Percentiles rank a stretch among this genome's conserved stretches.
These are phyloP conservation scores for Didymellaceae sp. DNA, from an alignment of 2,329 filamentous ascomycete species.

Conservation along the genomic window DNA sequence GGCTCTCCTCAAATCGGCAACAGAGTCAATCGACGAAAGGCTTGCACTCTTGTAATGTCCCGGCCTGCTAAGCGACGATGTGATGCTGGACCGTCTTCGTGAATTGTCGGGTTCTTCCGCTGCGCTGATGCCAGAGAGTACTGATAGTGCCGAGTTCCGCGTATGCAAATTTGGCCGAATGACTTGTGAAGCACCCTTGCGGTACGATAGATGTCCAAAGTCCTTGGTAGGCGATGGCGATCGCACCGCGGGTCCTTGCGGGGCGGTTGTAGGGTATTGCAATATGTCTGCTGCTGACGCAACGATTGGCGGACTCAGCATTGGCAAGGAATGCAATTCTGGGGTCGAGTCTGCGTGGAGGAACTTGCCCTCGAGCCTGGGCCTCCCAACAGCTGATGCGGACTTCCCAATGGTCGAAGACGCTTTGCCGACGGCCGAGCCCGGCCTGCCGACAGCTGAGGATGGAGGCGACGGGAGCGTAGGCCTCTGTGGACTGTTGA, in stretches of 20 bases:
- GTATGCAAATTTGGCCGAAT: conserved; percentile 48
- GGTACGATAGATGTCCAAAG: conserved; percentile 56
- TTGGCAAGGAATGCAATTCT: conserved; percentile 49
- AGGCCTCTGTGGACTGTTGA: conserved; percentile 34
- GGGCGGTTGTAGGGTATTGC: conserved; percentile 17
- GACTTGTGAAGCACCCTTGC: conserved; percentile 58
- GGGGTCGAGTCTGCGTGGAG: conserved; percentile 70
- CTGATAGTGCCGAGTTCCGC: conserved; percentile 42
- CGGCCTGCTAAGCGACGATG: conserved; percentile 35
- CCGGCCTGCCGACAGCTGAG: conserved; percentile 31
- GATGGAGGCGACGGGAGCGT: conserved; percentile 45
- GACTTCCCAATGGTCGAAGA: conserved; percentile 14
- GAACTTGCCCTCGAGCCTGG: conserved; percentile 62
- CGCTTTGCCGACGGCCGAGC: conserved; percentile 5
- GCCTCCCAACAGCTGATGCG: conserved; percentile 20
- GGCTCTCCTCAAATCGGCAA: conserved; percentile 40
- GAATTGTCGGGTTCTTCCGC: conserved; percentile 33
- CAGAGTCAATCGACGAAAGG: conserved; percentile 55
- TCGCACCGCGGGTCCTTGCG: conserved; percentile 33
- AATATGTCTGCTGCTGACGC: conserved; percentile 36
- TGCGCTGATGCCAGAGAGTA: conserved; percentile 36
- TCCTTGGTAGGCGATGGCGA: conserved; percentile 56
- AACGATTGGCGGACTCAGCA: conserved; percentile 40
- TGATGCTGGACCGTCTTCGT: conserved; percentile 43
- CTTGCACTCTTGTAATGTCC: conserved; percentile 51